Evolutionary conservation across 2,329 filamentous ascomycete genomes (phyloP), one percentile per base, ranked within the genome.

Genomic region (Coniochaeta hoffmannii): DNA sequence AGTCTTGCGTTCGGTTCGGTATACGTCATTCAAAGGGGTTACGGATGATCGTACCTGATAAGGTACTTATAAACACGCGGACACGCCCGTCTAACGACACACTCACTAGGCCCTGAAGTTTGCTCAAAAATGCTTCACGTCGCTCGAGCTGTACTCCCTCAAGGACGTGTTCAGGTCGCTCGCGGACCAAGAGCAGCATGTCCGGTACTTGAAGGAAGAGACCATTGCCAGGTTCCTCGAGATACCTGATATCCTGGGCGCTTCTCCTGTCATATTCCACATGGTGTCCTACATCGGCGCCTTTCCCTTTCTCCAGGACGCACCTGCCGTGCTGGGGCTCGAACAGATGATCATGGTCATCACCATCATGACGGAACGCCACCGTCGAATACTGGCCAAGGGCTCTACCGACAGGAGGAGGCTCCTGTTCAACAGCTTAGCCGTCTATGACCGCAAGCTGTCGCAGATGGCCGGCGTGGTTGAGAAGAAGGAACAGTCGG

Each of bases 331-430:
- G 2, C 69, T 91, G 51, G 85, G 86, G 9, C 79, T 87, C 44
- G 83, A 88, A 58, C 83, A 86, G 62, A 72, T 90, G 69, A 77
- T 90, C 56, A 88, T 89, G 72, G 85, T 88, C 1, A 77, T 90
- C 50, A 83, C 85, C 1, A 81, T 91, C 59, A 77, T 90, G 73
- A 90, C 87, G 1, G 83, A 87, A 62, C 77, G 87, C 57, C 87
- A 88, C 66, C 77, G 76, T 50, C 78, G 79, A 28, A 84, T 89
- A 8, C 67, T 90, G 34, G 77, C 78, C 55, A 77, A 76, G 57
- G 79, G 81, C 1, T 77, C 77, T 28, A 73, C 74, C 19, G 82
- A 84, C 62, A 78, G 85, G 59, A 76, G 78, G 28, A 84, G 84
- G 67, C 74, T 90, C 52, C 66, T 90, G 11, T 91, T 89, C 69